Conservation (phyloP, 345 rosid genomes). For the Garcia nutans region DNA sequence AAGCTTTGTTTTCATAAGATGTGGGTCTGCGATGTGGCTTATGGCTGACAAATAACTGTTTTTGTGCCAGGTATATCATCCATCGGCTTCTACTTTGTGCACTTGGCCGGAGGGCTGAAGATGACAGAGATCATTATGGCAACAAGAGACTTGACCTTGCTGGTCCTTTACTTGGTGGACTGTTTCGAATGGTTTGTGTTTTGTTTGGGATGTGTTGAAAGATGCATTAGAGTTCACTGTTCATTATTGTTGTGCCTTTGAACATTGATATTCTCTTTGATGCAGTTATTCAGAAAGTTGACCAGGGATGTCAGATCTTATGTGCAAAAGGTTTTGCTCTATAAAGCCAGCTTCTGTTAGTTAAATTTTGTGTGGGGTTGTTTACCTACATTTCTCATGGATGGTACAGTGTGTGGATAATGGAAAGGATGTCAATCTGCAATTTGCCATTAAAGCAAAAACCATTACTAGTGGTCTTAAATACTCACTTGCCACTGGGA, state of each 20-base stretch:
- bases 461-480: slow-evolving; percentile 97
- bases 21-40: slow-evolving; percentile 14
- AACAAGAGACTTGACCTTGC: slow-evolving; percentile 99
- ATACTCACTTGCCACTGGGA: slow-evolving; percentile 97
- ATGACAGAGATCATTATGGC: slow-evolving; percentile 98
- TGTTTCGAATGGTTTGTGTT: slow-evolving; percentile 86
- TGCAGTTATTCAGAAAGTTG: slow-evolving; percentile 93
- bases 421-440: slow-evolving; percentile 96
- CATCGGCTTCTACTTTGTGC: slow-evolving; percentile 93
- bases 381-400: slow-evolving; percentile 23
- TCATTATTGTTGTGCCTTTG: not conserved
- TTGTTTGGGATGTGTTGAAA: not conserved
- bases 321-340: slow-evolving; percentile 81
- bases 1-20: slow-evolving; percentile 16
- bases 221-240: not conserved
- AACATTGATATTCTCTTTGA: slow-evolving; percentile 6
- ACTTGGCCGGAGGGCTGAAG: slow-evolving; percentile 91
- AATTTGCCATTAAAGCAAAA: slow-evolving; percentile 94
- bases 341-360: slow-evolving; percentile 16
- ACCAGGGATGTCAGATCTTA: slow-evolving; percentile 92
- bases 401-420: slow-evolving; percentile 81
- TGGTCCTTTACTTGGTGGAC: slow-evolving; percentile 96
- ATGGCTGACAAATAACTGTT: slow-evolving; percentile 3
- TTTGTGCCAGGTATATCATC: slow-evolving; percentile 64
- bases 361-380: slow-evolving; percentile 7